Conservation (phyloP, 208 protist species). For the Sergeia podlipaevii region DNA sequence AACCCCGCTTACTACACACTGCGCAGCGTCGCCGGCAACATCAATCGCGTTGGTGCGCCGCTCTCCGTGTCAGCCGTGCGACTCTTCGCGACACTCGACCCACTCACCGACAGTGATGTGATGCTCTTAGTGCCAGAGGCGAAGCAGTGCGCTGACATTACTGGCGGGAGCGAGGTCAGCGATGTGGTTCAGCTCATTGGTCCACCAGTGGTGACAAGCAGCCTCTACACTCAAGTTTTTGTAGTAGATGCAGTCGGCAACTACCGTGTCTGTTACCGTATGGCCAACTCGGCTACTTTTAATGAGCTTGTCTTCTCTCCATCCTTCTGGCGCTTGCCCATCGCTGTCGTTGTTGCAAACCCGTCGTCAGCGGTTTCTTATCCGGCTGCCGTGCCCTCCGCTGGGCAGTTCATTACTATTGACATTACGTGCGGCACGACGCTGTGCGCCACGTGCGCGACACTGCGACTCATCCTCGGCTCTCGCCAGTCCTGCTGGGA, state of each 20-base stretch:
- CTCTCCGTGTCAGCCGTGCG: conserved; percentile 55
- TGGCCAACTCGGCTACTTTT: conserved; percentile 22
- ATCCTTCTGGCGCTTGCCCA: conserved; percentile 14
- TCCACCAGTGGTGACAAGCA: conserved; percentile 16
- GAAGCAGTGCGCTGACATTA: conserved; percentile 29
- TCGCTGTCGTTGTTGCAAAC: conserved; percentile 41
- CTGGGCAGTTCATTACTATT: conserved; percentile 66
- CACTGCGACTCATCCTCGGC: conserved; percentile 63
- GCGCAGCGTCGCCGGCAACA: conserved; percentile 21
- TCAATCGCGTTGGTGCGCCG: conserved; percentile 49
- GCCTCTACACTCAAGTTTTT: conserved; percentile 42
- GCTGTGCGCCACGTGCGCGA: conserved; percentile 54
- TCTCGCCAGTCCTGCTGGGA: conserved; percentile 67
- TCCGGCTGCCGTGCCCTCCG: conserved; percentile 45
- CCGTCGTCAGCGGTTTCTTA: conserved; percentile 30
- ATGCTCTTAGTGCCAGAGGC: conserved; percentile 47
- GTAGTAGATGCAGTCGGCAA: conserved; percentile 53
- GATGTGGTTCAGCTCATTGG: conserved; percentile 27
- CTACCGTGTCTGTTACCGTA: conserved; percentile 84
- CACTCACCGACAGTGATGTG: conserved; percentile 33
- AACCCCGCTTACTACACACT: conserved; percentile 88
- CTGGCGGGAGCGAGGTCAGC: conserved; percentile 6
- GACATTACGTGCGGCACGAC: conserved; percentile 37
- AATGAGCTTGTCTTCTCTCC: conserved; percentile 48
- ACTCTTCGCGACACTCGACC: conserved; percentile 19